A percentile compares a stretch with the other conserved stretches of the same genome.
Conservation (phyloP, 1,139 yeast species). For the Debaryomyces sp. region DNA sequence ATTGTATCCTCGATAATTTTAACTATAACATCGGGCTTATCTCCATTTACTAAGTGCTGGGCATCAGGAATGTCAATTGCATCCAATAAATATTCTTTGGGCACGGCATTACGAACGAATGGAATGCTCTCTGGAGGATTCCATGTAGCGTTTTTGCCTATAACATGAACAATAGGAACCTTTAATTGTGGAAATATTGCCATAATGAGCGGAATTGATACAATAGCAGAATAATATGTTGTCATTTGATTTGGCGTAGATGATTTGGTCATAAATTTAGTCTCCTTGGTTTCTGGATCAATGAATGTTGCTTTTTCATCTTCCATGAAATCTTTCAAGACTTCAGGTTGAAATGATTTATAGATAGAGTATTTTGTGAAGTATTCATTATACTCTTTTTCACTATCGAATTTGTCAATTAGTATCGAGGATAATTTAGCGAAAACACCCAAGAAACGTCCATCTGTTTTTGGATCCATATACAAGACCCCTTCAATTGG, state of each 20-base stretch:
- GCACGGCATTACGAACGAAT: constrained; percentile 30
- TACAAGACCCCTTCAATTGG: constrained; percentile 66
- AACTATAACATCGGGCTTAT: constrained; percentile 52
- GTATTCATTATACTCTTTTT: constrained; percentile 44
- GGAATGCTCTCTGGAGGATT: constrained; percentile 45
- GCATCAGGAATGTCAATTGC: constrained; percentile 46
- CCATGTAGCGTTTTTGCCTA: constrained; percentile 57
- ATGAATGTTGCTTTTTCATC: constrained; percentile 35
- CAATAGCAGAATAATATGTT: constrained; percentile 47
- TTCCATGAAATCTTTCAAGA: constrained; percentile 45
- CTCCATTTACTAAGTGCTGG: constrained; percentile 55
- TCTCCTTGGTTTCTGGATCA: constrained; percentile 32
- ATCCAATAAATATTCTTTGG: constrained; percentile 35
- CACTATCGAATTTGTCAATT: constrained; percentile 37
- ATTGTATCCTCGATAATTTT: constrained; percentile 20
- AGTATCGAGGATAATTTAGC: constrained; percentile 29
- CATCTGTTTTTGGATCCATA: constrained; percentile 17
- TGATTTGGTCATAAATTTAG: constrained; percentile 36
- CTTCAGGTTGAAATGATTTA: constrained; percentile 46
- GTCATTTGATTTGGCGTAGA: constrained; percentile 50
- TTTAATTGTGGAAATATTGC: constrained; percentile 36
- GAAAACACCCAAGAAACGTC: constrained; percentile 25
- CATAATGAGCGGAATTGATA: constrained; percentile 35
- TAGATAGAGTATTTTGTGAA: constrained; percentile 50
- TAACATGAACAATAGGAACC: constrained; percentile 51